Evolutionary conservation across 2,329 filamentous ascomycete genomes (phyloP).

Genomic region (Sordariomycetes sp.): DNA sequence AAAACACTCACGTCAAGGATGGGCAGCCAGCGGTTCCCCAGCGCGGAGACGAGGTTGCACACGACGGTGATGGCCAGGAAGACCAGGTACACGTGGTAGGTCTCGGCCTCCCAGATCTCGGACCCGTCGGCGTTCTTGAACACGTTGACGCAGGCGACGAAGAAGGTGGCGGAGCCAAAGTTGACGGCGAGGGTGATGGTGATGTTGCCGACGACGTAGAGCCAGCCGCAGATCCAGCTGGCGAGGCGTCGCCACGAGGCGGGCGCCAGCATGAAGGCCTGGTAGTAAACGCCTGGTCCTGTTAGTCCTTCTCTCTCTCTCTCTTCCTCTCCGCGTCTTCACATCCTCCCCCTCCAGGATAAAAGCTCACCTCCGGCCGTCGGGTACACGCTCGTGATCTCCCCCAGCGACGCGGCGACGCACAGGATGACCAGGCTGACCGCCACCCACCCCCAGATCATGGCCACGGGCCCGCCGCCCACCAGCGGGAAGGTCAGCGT

Average conservation of each 20-base stretch:
- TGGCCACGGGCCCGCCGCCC: slow-evolving; percentile 55
- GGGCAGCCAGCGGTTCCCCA: slow-evolving; percentile 58
- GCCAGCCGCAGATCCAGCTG: slow-evolving; percentile 66
- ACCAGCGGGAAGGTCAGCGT: slow-evolving; percentile 57
- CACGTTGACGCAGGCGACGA: slow-evolving; percentile 44
- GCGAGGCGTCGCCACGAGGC: slow-evolving; percentile 48
- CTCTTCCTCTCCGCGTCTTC: background rate
- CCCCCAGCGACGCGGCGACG: slow-evolving; percentile 59
- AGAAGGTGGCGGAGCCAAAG: slow-evolving; percentile 63
- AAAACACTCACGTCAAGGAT: slow-evolving; percentile 51
- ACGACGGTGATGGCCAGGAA: slow-evolving; percentile 59
- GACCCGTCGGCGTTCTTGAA: slow-evolving; percentile 34
- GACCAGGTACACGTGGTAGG: slow-evolving; percentile 61
- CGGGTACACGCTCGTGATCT: slow-evolving; percentile 67
- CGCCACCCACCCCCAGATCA: slow-evolving; percentile 63
- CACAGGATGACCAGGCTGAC: slow-evolving; percentile 62
- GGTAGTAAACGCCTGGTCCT: slow-evolving; percentile 54
- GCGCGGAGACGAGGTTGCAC: slow-evolving; percentile 53
- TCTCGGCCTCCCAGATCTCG: slow-evolving; percentile 32
- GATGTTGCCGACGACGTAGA: slow-evolving; percentile 69
- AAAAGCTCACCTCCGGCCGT: slow-evolving; percentile 53
- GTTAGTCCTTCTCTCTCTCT: background rate
- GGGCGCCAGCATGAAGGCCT: slow-evolving; percentile 64
- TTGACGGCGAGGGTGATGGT: slow-evolving; percentile 77
- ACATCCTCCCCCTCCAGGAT: background rate